These are phyloP conservation scores for Sequoia sempervirens DNA, from an alignment of 75 land plant genomes.

Conservation along the genomic window DNA sequence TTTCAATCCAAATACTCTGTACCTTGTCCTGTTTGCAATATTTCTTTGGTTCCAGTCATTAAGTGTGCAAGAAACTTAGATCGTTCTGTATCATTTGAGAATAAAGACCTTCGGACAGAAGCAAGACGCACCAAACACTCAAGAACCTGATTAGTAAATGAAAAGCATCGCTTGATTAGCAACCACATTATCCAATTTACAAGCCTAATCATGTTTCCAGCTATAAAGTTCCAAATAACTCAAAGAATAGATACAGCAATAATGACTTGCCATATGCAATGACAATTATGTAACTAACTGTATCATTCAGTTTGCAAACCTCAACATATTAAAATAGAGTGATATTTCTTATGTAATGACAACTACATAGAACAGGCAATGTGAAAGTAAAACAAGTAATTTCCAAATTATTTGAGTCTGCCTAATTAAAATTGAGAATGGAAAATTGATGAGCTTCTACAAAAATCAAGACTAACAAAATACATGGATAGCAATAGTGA, in stretches of 20 bases:
- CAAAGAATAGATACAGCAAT: not conserved
- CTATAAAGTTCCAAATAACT: not conserved
- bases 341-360: not conserved
- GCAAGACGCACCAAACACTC: slow-evolving; percentile 92
- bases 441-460: not conserved
- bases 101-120: slow-evolving; percentile 83
- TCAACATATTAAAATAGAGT: not conserved
- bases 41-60: slow-evolving; percentile 88
- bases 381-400: not conserved
- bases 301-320: not conserved
- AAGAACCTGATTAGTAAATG: slow-evolving; percentile 50
- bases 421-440: not conserved
- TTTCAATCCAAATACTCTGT: slow-evolving; percentile 3
- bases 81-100: slow-evolving; percentile 79
- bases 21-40: slow-evolving; percentile 93
- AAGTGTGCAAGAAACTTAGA: slow-evolving; percentile 79
- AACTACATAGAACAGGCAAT: not conserved
- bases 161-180: slow-evolving; percentile 4
- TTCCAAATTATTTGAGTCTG: not conserved
- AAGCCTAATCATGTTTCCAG: slow-evolving; percentile 3
- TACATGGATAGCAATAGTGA: not conserved
- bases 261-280: not conserved
- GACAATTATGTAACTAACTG: not conserved
- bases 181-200: not conserved
- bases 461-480: not conserved